These are phyloP conservation scores for Hyphopichia khmerensis DNA, from an alignment of 1,139 yeast species.

Conservation along the genomic window DNA sequence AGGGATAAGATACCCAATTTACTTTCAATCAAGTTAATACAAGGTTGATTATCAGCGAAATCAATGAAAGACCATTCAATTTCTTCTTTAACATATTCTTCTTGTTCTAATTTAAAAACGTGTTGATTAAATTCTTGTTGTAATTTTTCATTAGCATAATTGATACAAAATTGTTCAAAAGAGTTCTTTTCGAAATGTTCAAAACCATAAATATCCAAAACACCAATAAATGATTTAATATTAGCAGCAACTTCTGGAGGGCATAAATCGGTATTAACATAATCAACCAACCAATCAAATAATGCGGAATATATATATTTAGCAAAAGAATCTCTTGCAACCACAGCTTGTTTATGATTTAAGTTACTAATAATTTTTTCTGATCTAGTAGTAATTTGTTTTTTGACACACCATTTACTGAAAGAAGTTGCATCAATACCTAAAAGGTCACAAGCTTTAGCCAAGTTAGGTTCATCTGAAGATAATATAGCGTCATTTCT, in stretches of 20 bases:
- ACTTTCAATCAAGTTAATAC: constrained; percentile 89
- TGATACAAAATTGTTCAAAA: constrained; percentile 96
- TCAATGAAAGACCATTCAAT: constrained; percentile 98
- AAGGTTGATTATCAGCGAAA: constrained; percentile 95
- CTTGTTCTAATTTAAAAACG: constrained; percentile 95
- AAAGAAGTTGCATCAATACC: constrained; percentile 75
- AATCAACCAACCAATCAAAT: constrained; percentile 92
- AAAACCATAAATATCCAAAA: constrained; percentile 94
- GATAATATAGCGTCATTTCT: constrained; percentile 81
- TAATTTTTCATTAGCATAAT: constrained; percentile 94
- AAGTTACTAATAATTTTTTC: constrained; percentile 88
- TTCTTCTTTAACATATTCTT: constrained; percentile 87
- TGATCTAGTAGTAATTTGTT: constrained; percentile 88
- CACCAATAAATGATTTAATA: constrained; percentile 84
- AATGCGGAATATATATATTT: constrained; percentile 89
- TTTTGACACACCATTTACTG: constrained; percentile 91
- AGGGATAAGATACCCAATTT: constrained; percentile 84
- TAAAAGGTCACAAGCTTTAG: constrained; percentile 79
- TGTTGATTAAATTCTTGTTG: constrained; percentile 98
- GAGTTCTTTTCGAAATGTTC: constrained; percentile 94
- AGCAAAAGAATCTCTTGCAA: constrained; percentile 94
- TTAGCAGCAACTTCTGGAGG: constrained; percentile 62
- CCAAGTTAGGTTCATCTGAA: constrained; percentile 82
- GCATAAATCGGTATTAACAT: constrained; percentile 79
- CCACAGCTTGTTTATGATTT: constrained; percentile 81